These are phyloP conservation scores for Floccularia luteovirens DNA, from an alignment of 768 basidiomycete species.

Conservation along the genomic window DNA sequence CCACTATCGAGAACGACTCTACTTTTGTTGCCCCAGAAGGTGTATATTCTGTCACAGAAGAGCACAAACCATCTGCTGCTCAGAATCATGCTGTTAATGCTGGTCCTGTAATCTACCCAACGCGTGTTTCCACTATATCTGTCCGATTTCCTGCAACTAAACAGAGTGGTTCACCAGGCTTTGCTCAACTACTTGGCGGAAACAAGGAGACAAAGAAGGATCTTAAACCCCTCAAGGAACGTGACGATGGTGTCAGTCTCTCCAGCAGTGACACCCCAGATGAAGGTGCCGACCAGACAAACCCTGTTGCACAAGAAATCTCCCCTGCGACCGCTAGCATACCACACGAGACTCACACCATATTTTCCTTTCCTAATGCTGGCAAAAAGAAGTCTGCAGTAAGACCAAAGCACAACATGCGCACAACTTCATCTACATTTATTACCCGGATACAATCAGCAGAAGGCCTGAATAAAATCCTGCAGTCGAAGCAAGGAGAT, in stretches of 20 bases:
- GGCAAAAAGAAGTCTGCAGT: constrained; percentile 58
- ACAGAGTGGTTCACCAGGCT: constrained; percentile 45
- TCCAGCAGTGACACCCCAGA: constrained; percentile 81
- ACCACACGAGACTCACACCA: constrained; percentile 38
- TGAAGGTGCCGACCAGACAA: constrained; percentile 34
- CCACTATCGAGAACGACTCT: constrained; percentile 69
- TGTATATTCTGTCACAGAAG: constrained; percentile 83
- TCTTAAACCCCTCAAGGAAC: constrained; percentile 40
- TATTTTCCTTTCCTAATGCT: constrained; percentile 47
- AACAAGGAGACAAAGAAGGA: constrained; percentile 62
- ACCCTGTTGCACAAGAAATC: constrained; percentile 31
- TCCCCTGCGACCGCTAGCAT: constrained; percentile 25
- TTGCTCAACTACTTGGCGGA: constrained; percentile 63
- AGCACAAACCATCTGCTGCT: constrained; percentile 59
- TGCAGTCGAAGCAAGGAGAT: constrained; percentile 81
- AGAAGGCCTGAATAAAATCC: constrained; percentile 65
- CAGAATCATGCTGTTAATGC: constrained; percentile 31
- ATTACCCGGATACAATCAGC: constrained; percentile 78
- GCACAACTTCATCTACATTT: constrained; percentile 89
- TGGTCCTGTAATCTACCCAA: constrained; percentile 40
- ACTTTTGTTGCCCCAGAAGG: constrained; percentile 88
- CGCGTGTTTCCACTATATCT: constrained; percentile 52
- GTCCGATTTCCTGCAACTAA: constrained; percentile 58
- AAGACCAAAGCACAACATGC: constrained; percentile 86
- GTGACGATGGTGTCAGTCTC: constrained; percentile 61